Percentiles rank a stretch among this genome's conserved stretches.
Evolutionary conservation across 1,284 basidiomycete species (phyloP).

Genomic region (Amylostereum areolatum): DNA sequence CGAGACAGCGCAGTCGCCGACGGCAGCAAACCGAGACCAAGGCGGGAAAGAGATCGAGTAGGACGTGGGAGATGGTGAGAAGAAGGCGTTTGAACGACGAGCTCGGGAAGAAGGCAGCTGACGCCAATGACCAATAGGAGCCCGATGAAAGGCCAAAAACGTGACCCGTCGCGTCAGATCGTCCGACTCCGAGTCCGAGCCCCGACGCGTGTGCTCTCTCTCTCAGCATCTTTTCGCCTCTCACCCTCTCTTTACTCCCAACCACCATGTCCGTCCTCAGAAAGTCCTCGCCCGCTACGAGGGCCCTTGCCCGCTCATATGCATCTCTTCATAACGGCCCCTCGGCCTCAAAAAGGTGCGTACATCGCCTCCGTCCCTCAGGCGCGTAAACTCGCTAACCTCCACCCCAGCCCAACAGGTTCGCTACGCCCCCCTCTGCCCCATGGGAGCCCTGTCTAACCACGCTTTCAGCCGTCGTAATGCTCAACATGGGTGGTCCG

Average conservation of each 20-base stretch:
- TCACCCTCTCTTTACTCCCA: background rate
- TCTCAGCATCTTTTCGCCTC: background rate
- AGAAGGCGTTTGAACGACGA: too few relatives aligned
- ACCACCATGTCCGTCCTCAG: conserved; percentile 5
- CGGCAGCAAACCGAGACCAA: too few relatives aligned
- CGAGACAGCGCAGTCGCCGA: too few relatives aligned
- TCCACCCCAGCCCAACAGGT: conserved; percentile 56
- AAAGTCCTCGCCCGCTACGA: conserved; percentile 7
- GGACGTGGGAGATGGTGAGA: too few relatives aligned
- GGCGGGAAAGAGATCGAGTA: too few relatives aligned
- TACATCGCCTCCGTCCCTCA: background rate
- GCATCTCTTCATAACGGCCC: conserved; percentile 30
- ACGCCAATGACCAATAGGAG: too few relatives aligned
- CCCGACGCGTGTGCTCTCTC: too few relatives aligned
- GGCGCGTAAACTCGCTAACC: background rate
- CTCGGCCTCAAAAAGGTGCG: conserved; percentile 30
- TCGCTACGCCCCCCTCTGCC: conserved; percentile 13
- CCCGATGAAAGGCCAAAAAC: too few relatives aligned
- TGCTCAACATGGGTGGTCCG: conserved; percentile 99
- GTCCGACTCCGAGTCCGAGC: too few relatives aligned
- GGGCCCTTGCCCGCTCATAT: conserved; percentile 24
- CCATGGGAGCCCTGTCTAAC: background rate
- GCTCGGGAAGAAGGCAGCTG: too few relatives aligned
- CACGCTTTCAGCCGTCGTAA: conserved; percentile 67
- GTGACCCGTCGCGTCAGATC: too few relatives aligned